A percentile compares a stretch with the other conserved stretches of the same genome.
Conservation (phyloP, 371 early-diverging fungal species). For the Capniomyces stellatus region DNA sequence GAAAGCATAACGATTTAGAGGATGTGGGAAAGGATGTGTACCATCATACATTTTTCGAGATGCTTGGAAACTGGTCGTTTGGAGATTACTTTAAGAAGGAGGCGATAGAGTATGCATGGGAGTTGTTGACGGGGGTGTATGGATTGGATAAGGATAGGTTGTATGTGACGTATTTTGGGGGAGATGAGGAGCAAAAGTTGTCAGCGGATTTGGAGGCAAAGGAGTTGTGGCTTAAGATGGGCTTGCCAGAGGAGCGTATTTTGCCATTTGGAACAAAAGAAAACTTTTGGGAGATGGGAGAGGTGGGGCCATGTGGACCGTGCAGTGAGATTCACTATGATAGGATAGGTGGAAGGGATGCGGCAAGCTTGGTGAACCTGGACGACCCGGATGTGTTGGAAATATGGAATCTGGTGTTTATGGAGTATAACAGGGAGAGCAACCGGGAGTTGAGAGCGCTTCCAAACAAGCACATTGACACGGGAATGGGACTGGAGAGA, state of each 20-base stretch:
- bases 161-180: conserved; percentile 98
- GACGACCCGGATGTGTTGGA: conserved; percentile 99
- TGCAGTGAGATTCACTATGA: conserved; percentile 99
- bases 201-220: conserved; percentile 84
- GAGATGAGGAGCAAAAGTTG: conserved; percentile 66
- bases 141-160: conserved; percentile 73
- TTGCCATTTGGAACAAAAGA: conserved; percentile 87
- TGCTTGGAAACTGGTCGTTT: conserved; percentile 99
- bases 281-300: conserved; percentile 99
- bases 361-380: conserved; percentile 85
- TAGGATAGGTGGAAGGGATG: conserved; percentile 94
- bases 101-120: conserved; percentile 88
- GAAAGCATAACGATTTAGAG: conserved; percentile 99
- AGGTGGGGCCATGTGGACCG: conserved; percentile 99
- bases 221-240: conserved; percentile 85
- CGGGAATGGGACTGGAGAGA: conserved; percentile 98
- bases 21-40: conserved; percentile 99
- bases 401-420: conserved; percentile 99
- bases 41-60: conserved; percentile 99
- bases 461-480: conserved; percentile 97
- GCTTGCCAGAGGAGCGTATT: conserved; percentile 68
- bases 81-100: conserved; percentile 99
- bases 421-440: conserved; percentile 98
- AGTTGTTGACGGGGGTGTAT: conserved; percentile 82
- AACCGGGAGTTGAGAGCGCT: conserved; percentile 77